Conservation (phyloP, 2,329 filamentous ascomycete genomes). For the Acrodontium crateriforme region DNA sequence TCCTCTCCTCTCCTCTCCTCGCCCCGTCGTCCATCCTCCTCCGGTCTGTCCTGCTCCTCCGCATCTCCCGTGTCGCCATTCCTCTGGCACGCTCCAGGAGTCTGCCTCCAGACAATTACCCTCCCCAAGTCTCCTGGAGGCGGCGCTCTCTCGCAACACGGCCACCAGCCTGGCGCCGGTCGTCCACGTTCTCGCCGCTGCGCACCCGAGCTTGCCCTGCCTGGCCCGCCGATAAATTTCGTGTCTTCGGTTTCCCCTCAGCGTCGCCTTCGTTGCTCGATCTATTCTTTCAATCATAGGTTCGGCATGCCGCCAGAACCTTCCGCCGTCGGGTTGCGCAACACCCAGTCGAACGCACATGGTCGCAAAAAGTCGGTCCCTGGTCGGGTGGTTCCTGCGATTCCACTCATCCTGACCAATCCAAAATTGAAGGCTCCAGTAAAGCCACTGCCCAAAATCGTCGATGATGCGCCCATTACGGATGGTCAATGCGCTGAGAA, state of each 20-base stretch:
- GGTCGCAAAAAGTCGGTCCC: slow-evolving; percentile 8
- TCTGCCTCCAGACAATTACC: background rate
- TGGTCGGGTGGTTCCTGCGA: slow-evolving; percentile 17
- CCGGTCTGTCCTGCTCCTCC: background rate
- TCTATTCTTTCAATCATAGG: background rate
- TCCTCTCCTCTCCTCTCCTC: too few species aligned
- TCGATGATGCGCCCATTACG: too few species aligned
- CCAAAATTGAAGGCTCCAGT: too few species aligned
- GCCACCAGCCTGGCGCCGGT: too few species aligned
- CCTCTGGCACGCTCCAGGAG: slow-evolving; percentile 1
- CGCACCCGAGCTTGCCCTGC: too few species aligned
- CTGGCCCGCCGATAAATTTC: too few species aligned
- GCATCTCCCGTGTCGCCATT: background rate
- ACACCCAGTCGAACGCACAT: slow-evolving; percentile 9
- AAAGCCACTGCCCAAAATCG: too few species aligned
- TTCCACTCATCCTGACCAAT: slow-evolving; percentile 18
- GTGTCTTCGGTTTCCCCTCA: background rate
- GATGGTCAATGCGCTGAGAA: too few species aligned
- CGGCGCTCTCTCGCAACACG: background rate
- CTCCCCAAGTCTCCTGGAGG: background rate
- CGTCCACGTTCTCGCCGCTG: too few species aligned
- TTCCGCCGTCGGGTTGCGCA: background rate
- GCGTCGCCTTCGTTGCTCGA: background rate
- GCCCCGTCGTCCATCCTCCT: too few species aligned
- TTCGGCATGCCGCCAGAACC: background rate